phyloP scores from a whole-genome alignment of 1,284 basidiomycete species.

The Clitocybe nebularis region DNA sequence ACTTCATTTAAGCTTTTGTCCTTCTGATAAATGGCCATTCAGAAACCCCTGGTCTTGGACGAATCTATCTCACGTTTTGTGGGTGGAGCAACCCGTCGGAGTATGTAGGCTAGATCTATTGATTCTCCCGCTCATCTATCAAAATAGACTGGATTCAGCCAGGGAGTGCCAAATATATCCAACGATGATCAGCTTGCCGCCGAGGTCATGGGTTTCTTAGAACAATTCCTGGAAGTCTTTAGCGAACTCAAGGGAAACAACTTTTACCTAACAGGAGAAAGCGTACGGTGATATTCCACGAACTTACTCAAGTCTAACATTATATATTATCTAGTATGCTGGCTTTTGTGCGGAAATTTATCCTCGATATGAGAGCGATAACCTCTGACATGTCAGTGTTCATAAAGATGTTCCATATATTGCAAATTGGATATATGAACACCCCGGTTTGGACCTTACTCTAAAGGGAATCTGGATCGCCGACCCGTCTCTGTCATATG shows the following conservation, averaged over 20 bases:
- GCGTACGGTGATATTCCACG: conserved; percentile 37
- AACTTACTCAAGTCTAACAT: conserved; percentile 23
- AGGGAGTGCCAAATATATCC: conserved; percentile 59
- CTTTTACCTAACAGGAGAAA: conserved; percentile 60
- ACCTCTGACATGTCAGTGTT: neutral
- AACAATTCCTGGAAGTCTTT: conserved; percentile 67
- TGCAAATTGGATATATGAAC: conserved; percentile 64
- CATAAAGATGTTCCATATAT: conserved; percentile 49
- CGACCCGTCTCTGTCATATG: conserved; percentile 48
- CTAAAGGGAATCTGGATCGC: conserved; percentile 66
- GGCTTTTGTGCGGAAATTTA: conserved; percentile 45
- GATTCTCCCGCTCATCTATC: too few relatives aligned
- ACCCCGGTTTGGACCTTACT: conserved; percentile 51
- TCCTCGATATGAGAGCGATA: conserved; percentile 22
- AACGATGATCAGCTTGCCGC: conserved; percentile 61
- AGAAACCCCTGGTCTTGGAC: conserved; percentile 64
- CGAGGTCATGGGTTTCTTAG: conserved; percentile 55
- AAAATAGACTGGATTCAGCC: conserved; percentile 65
- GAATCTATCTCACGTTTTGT: conserved; percentile 67
- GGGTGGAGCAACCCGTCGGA: conserved; percentile 77
- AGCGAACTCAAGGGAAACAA: conserved; percentile 61
- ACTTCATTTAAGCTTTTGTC: neutral
- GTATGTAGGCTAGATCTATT: conserved; percentile 12
- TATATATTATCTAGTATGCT: conserved; percentile 45
- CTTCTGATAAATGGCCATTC: too few relatives aligned